These are phyloP conservation scores for Tetrahymena borealis DNA, from an alignment of 73 alveolate genomes.

Conservation along the genomic window DNA sequence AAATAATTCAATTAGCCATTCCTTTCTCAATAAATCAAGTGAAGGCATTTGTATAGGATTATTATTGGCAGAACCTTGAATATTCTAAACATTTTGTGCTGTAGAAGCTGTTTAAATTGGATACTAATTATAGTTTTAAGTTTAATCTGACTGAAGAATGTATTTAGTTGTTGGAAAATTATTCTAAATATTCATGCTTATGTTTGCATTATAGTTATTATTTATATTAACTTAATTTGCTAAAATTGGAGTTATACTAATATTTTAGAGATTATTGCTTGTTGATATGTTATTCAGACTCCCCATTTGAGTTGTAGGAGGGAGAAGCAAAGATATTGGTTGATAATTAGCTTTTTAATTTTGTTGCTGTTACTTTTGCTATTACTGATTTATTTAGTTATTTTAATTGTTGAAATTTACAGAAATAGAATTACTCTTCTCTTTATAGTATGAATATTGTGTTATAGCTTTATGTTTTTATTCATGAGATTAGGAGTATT, in stretches of 20 bases:
- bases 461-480: not conserved
- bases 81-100: not conserved
- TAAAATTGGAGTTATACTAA: too few relatives aligned
- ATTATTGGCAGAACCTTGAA: not conserved
- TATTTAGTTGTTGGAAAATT: not conserved
- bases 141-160: not conserved
- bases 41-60: not conserved
- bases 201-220: not conserved
- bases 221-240: too few relatives aligned
- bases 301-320: not conserved
- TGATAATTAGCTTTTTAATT: not conserved
- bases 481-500: not conserved
- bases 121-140: not conserved
- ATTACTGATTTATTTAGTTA: not conserved
- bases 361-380: not conserved
- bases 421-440: not conserved
- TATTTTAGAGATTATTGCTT: not conserved
- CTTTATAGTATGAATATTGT: not conserved
- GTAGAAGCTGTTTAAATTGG: not conserved
- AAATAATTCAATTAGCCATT: not conserved
- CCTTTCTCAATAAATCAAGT: not conserved
- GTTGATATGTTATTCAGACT: not conserved
- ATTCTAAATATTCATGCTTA: not conserved
- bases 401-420: not conserved
- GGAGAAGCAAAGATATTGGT: not conserved